Evolutionary conservation across 1,139 yeast genomes (phyloP).

Genomic region (Yamadazyma siamensis): DNA sequence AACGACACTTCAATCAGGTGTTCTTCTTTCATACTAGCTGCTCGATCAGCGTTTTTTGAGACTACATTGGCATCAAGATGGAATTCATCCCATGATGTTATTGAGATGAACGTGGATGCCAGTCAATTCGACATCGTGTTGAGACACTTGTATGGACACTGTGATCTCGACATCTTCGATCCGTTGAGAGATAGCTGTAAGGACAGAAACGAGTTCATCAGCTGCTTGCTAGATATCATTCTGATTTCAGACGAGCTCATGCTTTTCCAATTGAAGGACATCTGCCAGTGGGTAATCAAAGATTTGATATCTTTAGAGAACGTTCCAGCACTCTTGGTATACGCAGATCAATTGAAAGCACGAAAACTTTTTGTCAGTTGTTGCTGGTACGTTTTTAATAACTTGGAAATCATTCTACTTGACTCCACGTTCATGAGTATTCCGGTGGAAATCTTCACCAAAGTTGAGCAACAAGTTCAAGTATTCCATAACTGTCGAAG

Average conservation of each 20-base stretch:
- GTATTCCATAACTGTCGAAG: conserved; percentile 27
- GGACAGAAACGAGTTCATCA: conserved; percentile 42
- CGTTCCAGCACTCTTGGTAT: conserved; percentile 52
- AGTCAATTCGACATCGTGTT: conserved; percentile 51
- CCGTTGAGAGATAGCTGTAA: conserved; percentile 19
- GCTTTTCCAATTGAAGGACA: conserved; percentile 54
- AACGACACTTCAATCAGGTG: conserved; percentile 40
- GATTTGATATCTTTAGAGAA: conserved; percentile 62
- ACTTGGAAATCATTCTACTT: conserved; percentile 60
- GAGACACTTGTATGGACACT: conserved; percentile 57
- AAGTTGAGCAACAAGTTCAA: conserved; percentile 27
- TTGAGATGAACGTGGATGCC: conserved; percentile 33
- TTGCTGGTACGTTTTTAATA: conserved; percentile 65
- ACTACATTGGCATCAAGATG: conserved; percentile 56
- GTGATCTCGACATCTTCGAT: conserved; percentile 44
- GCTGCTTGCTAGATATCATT: conserved; percentile 55
- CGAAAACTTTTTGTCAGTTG: conserved; percentile 56
- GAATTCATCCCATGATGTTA: conserved; percentile 24
- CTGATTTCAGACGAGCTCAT: conserved; percentile 64
- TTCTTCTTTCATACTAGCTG: conserved; percentile 50
- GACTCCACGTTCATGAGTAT: conserved; percentile 37
- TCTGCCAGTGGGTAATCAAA: conserved; percentile 60
- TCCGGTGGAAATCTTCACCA: conserved; percentile 23
- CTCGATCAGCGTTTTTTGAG: conserved; percentile 64
- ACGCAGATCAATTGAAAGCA: conserved; percentile 53